Base-by-base conservation (phyloP, 306 rosid genomes). In the Amphicarpaea edgeworthii region DNA sequence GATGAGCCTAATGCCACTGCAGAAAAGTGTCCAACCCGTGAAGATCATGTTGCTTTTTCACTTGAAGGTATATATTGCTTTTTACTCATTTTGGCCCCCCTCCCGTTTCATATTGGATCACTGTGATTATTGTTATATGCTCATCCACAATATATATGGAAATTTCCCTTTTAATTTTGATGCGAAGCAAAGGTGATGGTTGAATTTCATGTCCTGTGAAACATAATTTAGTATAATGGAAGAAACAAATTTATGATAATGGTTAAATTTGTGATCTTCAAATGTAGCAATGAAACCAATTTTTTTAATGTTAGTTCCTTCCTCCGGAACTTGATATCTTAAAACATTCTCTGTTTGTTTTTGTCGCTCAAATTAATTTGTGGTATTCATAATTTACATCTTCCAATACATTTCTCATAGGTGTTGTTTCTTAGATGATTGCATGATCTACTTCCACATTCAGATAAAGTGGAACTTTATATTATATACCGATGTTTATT, bases 31-130 rank as follows among this genome's bases (percentile, higher is more conserved):
- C 89, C 86, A 0, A 83, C 81, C 57, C 83, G 77, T 19, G 98
- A 95, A 90, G 92, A 84, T 72, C 98, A 95, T 78, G 96, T 90
- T 83, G 89, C 98, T 75, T 89, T 95, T 87, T 95, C 97, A 72
- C 89, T 92, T 63, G 90, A 90, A 76, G 98, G 97, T 95, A 81
- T 72, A 32, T 32, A 51, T 37, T 58, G 62, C 57, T 57, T 59
- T 72, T 66, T 17, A 60, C 37, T 78, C 60, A 15, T 73, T 17
- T 40, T 17, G 30, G 34, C 12, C 50, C 34, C 40, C 70, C 26
- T 72, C 66, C 9, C 1, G 15, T 70, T 80, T 75, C 30, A 54
- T 70, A 72, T 76, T 72, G 64, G 76, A 24, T 45, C 57, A 19
- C 21, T 20, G 21, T 59, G 38, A 45, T 61, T 41, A 41, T 12